Evolutionary conservation across 306 rosid genomes (phyloP), one percentile per base, ranked within the genome.

Genomic region (Corylus avellana): DNA sequence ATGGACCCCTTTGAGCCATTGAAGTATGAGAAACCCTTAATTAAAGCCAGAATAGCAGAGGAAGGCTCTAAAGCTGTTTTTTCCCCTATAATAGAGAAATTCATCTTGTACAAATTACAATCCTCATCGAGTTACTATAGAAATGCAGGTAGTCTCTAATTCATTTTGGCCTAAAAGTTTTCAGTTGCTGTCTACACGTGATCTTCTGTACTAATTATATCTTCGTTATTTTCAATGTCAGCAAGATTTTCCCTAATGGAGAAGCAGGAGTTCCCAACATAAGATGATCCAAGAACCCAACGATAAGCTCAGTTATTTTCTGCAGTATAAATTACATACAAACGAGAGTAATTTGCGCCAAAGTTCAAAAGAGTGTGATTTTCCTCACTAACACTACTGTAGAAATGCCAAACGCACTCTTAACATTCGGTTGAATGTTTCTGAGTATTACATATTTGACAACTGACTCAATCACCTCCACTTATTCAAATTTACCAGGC

Each of bases 181-280:
- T 69, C 42, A 67, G 20, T 70, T 32, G 3, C 35, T 22, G 70
- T 78, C 70, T 72, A 62, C 14, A 80, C 20, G 55, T 77, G 58
- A 81, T 77, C 81, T 50, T 70, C 42, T 74, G 80, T 63, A 63
- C 49, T 55, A 70, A 39, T 39, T 63, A 64, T 79, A 47, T 77
- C 76, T 71, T 42, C 18, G 61, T 84, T 81, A 70, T 54, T 59
- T 81, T 87, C 69, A 73, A 58, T 78, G 59, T 75, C 50, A 95
- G 89, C 86, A 93, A 93, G 78, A 89, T 81, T 89, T 95, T 95
- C 84, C 96, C 88, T 86, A 95, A 78, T 56, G 99, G 98, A 75
- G 99, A 91, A 75, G 99, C 98, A 79, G 99, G 99, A 75, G 98
- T 95, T 54, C 99, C 99, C 94, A 93, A 75, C 92, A 95, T 83